These are phyloP conservation scores for Neurospora sp. DNA, from an alignment of 495 filamentous ascomycete species.

Conservation along the genomic window DNA sequence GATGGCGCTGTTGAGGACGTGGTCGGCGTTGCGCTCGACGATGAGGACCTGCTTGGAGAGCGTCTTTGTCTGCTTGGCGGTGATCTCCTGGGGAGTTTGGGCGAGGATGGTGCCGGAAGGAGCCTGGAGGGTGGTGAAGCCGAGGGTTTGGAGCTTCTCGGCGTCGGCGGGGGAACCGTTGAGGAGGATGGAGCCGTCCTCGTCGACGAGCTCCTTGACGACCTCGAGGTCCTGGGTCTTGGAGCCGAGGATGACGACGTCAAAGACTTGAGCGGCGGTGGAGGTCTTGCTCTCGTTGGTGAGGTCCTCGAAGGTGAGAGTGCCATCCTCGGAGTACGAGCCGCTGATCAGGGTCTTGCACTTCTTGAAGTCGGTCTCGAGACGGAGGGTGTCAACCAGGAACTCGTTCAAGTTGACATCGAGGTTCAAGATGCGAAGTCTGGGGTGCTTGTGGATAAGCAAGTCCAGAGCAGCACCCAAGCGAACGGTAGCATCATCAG, in stretches of 20 bases:
- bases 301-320: background rate
- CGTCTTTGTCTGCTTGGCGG: background rate
- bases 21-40: background rate
- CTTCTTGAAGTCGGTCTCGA: background rate
- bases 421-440: background rate
- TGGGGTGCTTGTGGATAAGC: background rate
- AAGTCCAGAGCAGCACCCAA: background rate
- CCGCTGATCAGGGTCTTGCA: background rate
- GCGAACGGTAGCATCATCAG: background rate
- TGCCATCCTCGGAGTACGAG: background rate
- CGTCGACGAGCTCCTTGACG: background rate
- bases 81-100: background rate
- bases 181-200: background rate
- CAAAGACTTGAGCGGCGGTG: background rate
- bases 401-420: background rate
- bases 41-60: background rate
- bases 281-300: background rate
- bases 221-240: background rate
- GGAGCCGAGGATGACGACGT: background rate
- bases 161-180: background rate
- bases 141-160: background rate
- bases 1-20: background rate
- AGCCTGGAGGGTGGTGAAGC: background rate
- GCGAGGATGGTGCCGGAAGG: background rate
- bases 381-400: background rate